A percentile compares a stretch with the other conserved stretches of the same genome.
phyloP scores from a whole-genome alignment of 345 rosid genomes.

The Eucalyptus marginata region DNA sequence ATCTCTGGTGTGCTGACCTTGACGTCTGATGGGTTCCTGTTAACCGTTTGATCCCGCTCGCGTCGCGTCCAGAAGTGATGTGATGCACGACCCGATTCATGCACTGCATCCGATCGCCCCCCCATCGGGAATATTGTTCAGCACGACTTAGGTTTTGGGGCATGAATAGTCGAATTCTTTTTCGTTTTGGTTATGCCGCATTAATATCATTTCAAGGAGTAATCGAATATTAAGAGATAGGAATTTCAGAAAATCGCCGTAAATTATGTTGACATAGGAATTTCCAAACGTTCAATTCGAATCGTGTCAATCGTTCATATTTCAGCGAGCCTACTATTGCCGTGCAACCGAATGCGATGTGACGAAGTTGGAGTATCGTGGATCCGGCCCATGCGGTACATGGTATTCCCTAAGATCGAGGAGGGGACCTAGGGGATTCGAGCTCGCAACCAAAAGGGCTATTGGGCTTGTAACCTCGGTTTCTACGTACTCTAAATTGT shows the following conservation, averaged over 20 bases:
- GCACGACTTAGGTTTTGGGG: background rate
- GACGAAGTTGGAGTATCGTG: background rate
- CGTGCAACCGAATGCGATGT: rapidly evolving
- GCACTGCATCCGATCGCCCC: background rate
- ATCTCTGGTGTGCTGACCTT: background rate
- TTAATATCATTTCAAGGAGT: background rate
- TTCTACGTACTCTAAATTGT: rapidly evolving
- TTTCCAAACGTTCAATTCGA: rapidly evolving
- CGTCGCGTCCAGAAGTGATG: background rate
- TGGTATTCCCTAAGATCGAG: background rate
- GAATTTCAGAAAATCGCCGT: no score
- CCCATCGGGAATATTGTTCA: background rate
- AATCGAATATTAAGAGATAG: background rate
- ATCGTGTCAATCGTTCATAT: rapidly evolving
- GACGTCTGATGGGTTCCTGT: background rate
- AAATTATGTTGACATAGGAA: background rate
- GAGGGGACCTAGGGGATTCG: background rate
- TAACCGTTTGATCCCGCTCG: slow-evolving; percentile 17
- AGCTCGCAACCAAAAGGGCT: background rate
- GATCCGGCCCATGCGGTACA: no score
- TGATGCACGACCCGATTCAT: background rate
- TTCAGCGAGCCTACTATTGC: rapidly evolving
- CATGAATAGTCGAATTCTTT: background rate
- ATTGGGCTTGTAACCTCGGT: background rate
- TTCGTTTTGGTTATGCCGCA: no score